Evolutionary conservation across 768 basidiomycete species (phyloP).

Genomic region (Multifurca ochricompacta): DNA sequence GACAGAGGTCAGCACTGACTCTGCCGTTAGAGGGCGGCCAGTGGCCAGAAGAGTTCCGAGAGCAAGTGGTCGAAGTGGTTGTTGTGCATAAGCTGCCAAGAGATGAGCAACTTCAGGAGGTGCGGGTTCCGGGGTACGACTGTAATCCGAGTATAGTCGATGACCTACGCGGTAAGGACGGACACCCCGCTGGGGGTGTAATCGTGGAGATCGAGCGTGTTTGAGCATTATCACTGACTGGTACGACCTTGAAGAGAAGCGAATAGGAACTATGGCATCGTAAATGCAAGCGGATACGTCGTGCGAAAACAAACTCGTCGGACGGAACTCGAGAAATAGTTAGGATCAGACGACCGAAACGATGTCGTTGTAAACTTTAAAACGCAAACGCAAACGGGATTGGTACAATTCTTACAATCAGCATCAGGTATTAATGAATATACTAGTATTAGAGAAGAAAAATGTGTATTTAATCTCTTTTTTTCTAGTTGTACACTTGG

Average conservation of each 20-base stretch:
- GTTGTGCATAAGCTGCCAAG: constrained; percentile 53
- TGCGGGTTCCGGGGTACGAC: constrained; percentile 41
- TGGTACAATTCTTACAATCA: no score
- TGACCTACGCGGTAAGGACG: background rate
- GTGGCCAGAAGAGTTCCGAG: constrained; percentile 68
- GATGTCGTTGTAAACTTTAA: no score
- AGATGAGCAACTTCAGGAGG: constrained; percentile 50
- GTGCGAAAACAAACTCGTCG: no score
- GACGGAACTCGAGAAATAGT: background rate
- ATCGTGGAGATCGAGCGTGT: background rate
- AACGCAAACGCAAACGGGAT: no score
- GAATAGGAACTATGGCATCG: background rate
- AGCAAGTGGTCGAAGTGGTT: constrained; percentile 60
- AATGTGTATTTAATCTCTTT: no score
- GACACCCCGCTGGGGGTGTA: background rate
- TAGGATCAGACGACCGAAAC: no score
- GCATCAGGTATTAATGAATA: no score
- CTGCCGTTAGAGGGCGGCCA: constrained; percentile 61
- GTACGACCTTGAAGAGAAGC: background rate
- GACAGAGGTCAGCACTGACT: constrained; percentile 68
- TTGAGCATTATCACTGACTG: constrained; percentile 1
- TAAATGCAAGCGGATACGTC: background rate
- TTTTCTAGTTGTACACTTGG: constrained; percentile 91
- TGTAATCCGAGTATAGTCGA: background rate
- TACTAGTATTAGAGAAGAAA: background rate